Evolutionary conservation across 345 rosid genomes (phyloP), one percentile per base, ranked within the genome.

Genomic region (Capsella bursapastoris): DNA sequence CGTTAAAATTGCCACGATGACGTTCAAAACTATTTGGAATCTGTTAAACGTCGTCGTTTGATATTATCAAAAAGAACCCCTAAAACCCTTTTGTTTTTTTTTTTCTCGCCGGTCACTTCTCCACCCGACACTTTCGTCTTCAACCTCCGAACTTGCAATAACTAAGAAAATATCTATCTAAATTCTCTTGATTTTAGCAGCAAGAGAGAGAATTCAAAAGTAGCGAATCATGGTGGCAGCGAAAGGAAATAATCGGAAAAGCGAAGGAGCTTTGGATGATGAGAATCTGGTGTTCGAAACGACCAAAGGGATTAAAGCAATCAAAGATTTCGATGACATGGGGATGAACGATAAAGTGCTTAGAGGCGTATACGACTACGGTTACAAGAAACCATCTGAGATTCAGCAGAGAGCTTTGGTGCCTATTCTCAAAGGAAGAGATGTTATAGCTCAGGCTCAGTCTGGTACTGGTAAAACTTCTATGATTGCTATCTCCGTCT

Each of bases 401-500:
- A 95, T 95, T 57, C 99, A 95, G 43, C 97, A 92, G 81, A 84
- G 97, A 50, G 98, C 97, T 3, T 88, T 95, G 38, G 80, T 95
- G 90, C 97, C 98, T 0, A 90, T 95, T 32, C 84, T 95, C 49
- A 85, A 85, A 70, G 94, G 98, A 56, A 84, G 98, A 0, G 99
- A 95, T 28, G 98, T 92, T 27, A 95, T 95, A 44, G 98, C 99
- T 13, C 97, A 95, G 83, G 99, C 99, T 4, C 99, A 95, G 66
- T 95, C 97, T 8, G 99, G 99, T 82, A 95, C 97, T 1, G 98
- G 98, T 4, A 95, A 95, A 85, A 92, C 96, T 72, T 87, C 97
- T 74, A 92, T 95, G 99, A 90, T 95, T 76, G 94, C 96, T 2
- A 90, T 95, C 82, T 75, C 96, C 31, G 98, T 85, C 56, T 92